A percentile compares a stretch with the other conserved stretches of the same genome.
These are phyloP conservation scores for Aspergillus uvarum DNA, from an alignment of 2,329 filamentous ascomycete species.

Conservation along the genomic window DNA sequence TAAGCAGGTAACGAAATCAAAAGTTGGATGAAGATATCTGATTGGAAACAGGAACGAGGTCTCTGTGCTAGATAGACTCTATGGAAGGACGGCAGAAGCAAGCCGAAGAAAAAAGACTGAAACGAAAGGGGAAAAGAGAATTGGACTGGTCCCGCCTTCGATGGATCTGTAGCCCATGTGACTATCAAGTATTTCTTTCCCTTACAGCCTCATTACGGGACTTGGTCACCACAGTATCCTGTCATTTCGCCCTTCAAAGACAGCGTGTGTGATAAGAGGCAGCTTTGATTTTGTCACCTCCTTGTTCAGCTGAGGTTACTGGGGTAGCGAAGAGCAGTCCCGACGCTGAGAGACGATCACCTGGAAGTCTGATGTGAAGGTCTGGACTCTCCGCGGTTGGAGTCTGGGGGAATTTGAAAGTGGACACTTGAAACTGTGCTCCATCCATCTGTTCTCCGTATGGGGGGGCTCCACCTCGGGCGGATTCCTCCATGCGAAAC, in stretches of 20 bases:
- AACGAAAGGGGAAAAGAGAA: not conserved
- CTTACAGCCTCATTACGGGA: slow-evolving; percentile 2
- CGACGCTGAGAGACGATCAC: not conserved
- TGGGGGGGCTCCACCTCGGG: not conserved
- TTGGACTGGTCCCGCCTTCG: not conserved
- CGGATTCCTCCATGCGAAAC: not conserved
- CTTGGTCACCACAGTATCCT: not conserved
- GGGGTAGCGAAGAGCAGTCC: not conserved
- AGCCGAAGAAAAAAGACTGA: not conserved
- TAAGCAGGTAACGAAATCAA: not conserved
- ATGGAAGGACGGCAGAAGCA: not conserved
- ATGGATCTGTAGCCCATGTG: slow-evolving; percentile 2
- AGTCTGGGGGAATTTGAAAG: not conserved
- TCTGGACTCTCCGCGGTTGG: not conserved
- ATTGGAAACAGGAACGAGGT: not conserved
- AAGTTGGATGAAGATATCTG: not conserved
- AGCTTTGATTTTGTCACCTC: not conserved
- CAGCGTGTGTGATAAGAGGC: not conserved
- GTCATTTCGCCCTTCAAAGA: not conserved
- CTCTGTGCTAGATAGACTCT: not conserved
- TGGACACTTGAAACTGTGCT: not conserved
- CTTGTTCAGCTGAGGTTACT: not conserved
- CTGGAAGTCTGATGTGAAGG: not conserved
- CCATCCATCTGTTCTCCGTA: not conserved
- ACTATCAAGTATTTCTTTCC: slow-evolving; percentile 2